phyloP scores from a whole-genome alignment of 371 early-diverging fungal genomes.

The Mortierella sp. region DNA sequence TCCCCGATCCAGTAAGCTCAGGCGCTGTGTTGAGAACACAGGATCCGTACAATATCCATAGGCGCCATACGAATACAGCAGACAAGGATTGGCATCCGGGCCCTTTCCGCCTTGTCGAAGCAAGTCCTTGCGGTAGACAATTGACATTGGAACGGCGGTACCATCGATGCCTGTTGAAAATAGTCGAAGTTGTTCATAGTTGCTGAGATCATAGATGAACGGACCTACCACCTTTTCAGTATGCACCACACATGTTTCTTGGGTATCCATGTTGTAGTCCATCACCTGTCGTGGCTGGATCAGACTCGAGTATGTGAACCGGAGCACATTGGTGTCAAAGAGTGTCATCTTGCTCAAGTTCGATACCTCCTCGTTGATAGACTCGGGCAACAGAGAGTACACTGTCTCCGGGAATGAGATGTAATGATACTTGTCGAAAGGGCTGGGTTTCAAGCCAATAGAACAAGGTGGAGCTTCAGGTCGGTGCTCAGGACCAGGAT shows the following conservation, averaged over 20 bases:
- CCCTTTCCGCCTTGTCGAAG: constrained; percentile 42
- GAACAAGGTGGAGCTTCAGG: constrained; percentile 34
- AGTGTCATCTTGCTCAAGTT: constrained; percentile 54
- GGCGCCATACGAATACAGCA: constrained; percentile 68
- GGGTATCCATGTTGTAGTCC: constrained; percentile 64
- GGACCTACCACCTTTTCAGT: constrained; percentile 58
- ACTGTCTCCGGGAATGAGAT: constrained; percentile 68
- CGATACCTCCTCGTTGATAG: constrained; percentile 61
- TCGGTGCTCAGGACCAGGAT: constrained; percentile 12
- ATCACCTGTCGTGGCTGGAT: constrained; percentile 66
- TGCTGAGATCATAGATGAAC: constrained; percentile 44
- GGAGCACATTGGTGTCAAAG: constrained; percentile 51
- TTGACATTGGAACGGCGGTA: constrained; percentile 65
- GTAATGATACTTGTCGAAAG: constrained; percentile 65
- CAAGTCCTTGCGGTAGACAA: constrained; percentile 63
- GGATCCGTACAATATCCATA: constrained; percentile 66
- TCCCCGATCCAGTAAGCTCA: constrained; percentile 67
- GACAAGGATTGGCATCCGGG: constrained; percentile 58
- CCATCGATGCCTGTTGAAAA: constrained; percentile 66
- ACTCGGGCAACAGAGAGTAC: constrained; percentile 54
- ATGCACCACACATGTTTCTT: constrained; percentile 56
- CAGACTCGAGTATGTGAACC: constrained; percentile 65
- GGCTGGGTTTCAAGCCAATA: constrained; percentile 26
- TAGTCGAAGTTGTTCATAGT: constrained; percentile 53
- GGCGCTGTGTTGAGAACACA: constrained; percentile 59